Evolutionary conservation across 2,329 filamentous ascomycete species (phyloP), one percentile per base, ranked within the genome.

Genomic region (Dothistroma septosporum): DNA sequence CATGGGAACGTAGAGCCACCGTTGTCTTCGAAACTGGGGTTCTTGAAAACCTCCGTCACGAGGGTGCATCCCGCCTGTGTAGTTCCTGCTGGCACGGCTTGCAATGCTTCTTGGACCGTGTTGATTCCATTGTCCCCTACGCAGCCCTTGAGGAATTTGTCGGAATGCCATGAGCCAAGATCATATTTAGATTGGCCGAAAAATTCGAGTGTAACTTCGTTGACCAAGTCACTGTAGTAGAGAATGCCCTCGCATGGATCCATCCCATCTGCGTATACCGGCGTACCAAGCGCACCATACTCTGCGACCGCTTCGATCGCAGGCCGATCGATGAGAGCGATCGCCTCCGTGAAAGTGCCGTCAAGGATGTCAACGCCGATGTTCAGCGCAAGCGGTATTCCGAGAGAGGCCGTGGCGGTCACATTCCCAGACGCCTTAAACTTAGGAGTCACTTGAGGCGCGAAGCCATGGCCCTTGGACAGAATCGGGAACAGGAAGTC

Each of bases 301-400:
- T 55, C 33, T 9, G 33, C 53, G n/a, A 55, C 53, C 5, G 53
- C 53, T 44, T 55, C 31, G 33, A 55, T 35, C 9, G 53, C 53
- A 4, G 53, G 53, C n/a, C 53, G 31, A 41, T 55, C 53, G 14
- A 55, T 22, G 2, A 55, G 32, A 7, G 53, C 53, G 8, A 55
- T 35, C 5, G 32, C n/a, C 16, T 55, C 33, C 7, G 12, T 35
- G 32, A 35, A 35, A 12, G 32, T 35, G 32, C 55, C 55, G 19
- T 50, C 28, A 6, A 58, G 55, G 31, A 58, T 28, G n/a, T 49
- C 44, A 16, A 58, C 44, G 7, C 55, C 55, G 55, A 58, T 16
- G 31, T 37, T 52, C 9, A 58, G 6, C 8, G 44, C 55, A n/a
- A 58, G n/a, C 7, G 55, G 55, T 2, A 58, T 50, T 9, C 46